phyloP scores from a whole-genome alignment of 139 green algal genomes.

The Deuterostichococcus epilithicus region DNA sequence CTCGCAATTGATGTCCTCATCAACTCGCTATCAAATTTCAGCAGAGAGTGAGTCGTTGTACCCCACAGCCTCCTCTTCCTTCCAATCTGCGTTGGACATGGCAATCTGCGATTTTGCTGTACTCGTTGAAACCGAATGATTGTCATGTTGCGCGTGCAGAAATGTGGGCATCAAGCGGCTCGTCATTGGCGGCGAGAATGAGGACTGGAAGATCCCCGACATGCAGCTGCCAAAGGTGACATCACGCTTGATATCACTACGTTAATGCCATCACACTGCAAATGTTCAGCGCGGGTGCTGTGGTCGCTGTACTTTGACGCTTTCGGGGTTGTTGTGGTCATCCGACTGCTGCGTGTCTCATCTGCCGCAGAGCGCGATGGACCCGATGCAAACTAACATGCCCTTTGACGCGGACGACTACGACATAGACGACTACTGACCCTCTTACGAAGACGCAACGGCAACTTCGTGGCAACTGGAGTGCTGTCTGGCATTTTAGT shows the following conservation, averaged over 20 bases:
- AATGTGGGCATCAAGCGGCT: conserved; percentile 55
- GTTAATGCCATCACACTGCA: no score
- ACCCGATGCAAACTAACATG: background rate
- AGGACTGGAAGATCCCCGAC: conserved; percentile 56
- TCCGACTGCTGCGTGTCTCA: no score
- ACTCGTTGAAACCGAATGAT: background rate
- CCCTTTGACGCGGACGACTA: background rate
- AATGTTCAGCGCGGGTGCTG: no score
- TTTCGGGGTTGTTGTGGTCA: no score
- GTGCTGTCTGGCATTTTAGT: no score
- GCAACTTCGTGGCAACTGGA: no score
- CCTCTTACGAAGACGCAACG: no score
- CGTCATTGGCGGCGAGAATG: conserved; percentile 62
- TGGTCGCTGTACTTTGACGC: no score
- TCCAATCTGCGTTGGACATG: background rate
- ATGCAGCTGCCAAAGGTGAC: background rate
- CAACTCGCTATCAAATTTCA: conserved; percentile 78
- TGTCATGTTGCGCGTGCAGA: background rate
- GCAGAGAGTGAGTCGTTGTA: conserved; percentile 36
- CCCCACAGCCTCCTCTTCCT: background rate
- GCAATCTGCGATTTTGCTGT: background rate
- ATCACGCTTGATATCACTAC: background rate
- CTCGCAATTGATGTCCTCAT: conserved; percentile 84
- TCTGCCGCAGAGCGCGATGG: background rate
- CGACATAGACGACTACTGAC: background rate